phyloP scores from a whole-genome alignment of 495 filamentous ascomycete genomes.

The Mycothermus thermophilus region DNA sequence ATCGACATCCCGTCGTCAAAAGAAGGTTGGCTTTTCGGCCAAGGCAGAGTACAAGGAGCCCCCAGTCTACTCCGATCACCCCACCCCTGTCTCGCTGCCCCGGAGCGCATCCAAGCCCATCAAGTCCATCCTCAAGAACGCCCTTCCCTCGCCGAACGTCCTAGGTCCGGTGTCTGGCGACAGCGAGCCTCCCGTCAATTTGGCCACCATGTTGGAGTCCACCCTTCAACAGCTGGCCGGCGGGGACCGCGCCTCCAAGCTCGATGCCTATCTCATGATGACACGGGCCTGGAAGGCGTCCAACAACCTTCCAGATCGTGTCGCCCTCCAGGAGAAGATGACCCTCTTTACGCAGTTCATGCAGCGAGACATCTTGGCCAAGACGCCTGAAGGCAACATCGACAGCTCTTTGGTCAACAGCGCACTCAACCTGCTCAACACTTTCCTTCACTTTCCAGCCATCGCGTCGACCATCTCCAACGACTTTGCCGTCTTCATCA shows the following conservation, averaged over 20 bases:
- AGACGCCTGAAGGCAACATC: constrained; percentile 32
- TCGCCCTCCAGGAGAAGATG: constrained; percentile 62
- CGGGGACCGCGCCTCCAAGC: constrained; percentile 46
- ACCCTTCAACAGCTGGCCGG: constrained; percentile 64
- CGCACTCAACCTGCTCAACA: constrained; percentile 57
- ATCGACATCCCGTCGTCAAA: constrained; percentile 42
- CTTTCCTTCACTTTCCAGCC: constrained; percentile 53
- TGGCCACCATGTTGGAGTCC: constrained; percentile 73
- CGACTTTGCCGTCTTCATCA: constrained; percentile 63
- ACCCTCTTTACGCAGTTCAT: constrained; percentile 62
- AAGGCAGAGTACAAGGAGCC: constrained; percentile 57
- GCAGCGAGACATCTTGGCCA: constrained; percentile 55
- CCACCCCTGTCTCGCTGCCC: constrained; percentile 33
- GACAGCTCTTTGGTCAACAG: constrained; percentile 58
- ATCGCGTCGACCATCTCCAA: constrained; percentile 52
- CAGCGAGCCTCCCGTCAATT: constrained; percentile 24
- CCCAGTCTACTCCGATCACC: constrained; percentile 30
- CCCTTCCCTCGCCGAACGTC: constrained; percentile 31
- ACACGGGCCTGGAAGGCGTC: constrained; percentile 63
- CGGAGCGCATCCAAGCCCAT: constrained; percentile 52
- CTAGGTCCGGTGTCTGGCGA: constrained; percentile 25
- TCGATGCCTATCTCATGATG: constrained; percentile 80
- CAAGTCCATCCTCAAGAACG: constrained; percentile 80
- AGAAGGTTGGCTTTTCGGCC: constrained; percentile 64
- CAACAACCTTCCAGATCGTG: constrained; percentile 55